phyloP scores from a whole-genome alignment of 192 early-diverging fungal species.

The Coemansia sp. region DNA sequence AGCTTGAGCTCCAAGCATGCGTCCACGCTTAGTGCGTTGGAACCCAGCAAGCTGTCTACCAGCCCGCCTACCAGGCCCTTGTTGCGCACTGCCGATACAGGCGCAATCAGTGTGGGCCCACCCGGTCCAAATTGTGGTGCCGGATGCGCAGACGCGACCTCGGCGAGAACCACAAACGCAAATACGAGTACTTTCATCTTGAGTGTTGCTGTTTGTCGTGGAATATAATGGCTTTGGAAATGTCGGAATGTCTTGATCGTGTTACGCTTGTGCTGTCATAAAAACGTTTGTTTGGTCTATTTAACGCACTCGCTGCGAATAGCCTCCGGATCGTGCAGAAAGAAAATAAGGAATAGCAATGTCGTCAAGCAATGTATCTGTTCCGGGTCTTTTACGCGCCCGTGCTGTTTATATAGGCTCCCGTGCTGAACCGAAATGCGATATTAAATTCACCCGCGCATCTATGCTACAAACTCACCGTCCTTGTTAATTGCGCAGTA shows the following conservation, averaged over 20 bases:
- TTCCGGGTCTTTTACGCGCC: not conserved
- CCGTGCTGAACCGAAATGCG: too few species aligned
- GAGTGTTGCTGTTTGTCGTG: not conserved
- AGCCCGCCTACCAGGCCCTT: constrained; percentile 46
- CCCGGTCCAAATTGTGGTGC: constrained; percentile 19
- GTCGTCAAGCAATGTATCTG: constrained; percentile 10
- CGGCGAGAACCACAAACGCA: constrained; percentile 46
- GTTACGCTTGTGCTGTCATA: constrained; percentile 1
- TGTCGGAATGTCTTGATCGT: not conserved
- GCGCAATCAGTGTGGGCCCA: constrained; percentile 26
- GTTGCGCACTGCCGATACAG: constrained; percentile 41
- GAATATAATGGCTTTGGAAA: not conserved
- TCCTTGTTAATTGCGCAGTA: constrained; percentile 8
- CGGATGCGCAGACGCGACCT: constrained; percentile 36
- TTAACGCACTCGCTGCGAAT: not conserved
- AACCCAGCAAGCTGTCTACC: constrained; percentile 37
- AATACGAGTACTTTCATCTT: constrained; percentile 47
- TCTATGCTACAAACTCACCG: not conserved
- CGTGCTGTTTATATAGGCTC: not conserved
- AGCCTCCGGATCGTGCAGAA: not conserved
- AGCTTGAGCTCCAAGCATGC: constrained; percentile 50
- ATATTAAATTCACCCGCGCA: not conserved
- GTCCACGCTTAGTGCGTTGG: constrained; percentile 42
- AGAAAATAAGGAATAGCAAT: constrained; percentile 7
- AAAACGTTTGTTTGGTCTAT: not conserved